Evolutionary conservation across 2,329 filamentous ascomycete species (phyloP).

Genomic region (Aspergillus phoenicis): DNA sequence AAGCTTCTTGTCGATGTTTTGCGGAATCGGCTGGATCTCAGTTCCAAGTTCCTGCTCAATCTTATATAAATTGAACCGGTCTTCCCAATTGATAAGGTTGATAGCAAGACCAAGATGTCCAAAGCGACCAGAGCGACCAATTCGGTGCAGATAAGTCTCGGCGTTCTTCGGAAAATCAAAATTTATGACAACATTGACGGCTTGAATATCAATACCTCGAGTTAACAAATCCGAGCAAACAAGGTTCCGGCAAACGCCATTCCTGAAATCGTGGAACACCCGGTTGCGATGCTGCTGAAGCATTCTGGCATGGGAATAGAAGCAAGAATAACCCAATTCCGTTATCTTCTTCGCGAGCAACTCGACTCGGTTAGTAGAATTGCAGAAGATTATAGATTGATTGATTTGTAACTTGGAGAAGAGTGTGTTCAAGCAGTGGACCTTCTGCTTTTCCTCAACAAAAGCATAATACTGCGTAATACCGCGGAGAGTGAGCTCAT

Average conservation of each 20-base stretch:
- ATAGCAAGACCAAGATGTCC: constrained; percentile 97
- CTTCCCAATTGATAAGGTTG: constrained; percentile 99
- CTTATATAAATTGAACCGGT: constrained; percentile 97
- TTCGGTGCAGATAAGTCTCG: constrained; percentile 97
- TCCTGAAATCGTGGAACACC: constrained; percentile 98
- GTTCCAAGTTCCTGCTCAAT: constrained; percentile 97
- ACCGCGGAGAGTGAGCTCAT: constrained; percentile 94
- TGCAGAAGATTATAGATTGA: constrained; percentile 99
- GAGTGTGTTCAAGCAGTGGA: constrained; percentile 96
- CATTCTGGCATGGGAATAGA: constrained; percentile 99
- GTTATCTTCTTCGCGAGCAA: constrained; percentile 99
- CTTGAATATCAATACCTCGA: constrained; percentile 98
- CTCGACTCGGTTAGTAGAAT: constrained; percentile 97
- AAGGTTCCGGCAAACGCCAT: constrained; percentile 95
- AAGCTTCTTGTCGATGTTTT: constrained; percentile 92
- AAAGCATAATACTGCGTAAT: constrained; percentile 99
- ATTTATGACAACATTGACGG: constrained; percentile 99
- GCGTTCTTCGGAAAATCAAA: constrained; percentile 99
- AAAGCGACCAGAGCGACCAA: constrained; percentile 95
- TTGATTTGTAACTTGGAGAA: constrained; percentile 99
- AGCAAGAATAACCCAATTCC: constrained; percentile 97
- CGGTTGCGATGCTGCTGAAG: constrained; percentile 94
- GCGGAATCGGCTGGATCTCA: constrained; percentile 95
- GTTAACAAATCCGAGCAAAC: constrained; percentile 97
- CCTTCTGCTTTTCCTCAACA: constrained; percentile 98